Evolutionary conservation across 352 stramenopile genomes (phyloP), one percentile per base, ranked within the genome.

Genomic region (Pythium chondricola): DNA sequence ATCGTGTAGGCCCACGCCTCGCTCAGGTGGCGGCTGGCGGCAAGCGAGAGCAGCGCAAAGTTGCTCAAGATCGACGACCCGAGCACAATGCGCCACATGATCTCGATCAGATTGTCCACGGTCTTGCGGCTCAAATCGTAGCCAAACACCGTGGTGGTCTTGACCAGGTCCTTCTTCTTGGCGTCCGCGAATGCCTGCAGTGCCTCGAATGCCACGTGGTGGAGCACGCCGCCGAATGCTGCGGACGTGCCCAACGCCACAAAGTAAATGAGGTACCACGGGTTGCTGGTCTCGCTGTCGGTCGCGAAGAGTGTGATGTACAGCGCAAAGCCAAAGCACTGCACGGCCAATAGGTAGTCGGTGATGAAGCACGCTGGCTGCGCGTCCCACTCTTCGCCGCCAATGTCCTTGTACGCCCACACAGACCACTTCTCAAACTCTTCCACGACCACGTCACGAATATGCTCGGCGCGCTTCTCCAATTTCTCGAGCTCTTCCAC

Each of bases 261-360:
- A 56, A 93, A 92, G 72, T 93, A 93, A 56, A 89, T 88, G 33
- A 92, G 32, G 55, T 92, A 92, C 83, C 80, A 92, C 48, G 69
- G 56, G 22, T 33, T 82, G 58, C 18, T 40, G 43, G 60, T 63
- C 41, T 76, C 69, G 20, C 83, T 72, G 16, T 63, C 64, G 11
- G 66, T 58, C 13, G 73, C 74, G 35, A 85, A 88, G n/a, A 90
- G 65, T n/a, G 65, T 65, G 35, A 90, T 69, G 63, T 93, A 93
- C 16, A 77, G 61, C 41, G 78, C 69, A 61, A 86, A 90, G 40
- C 72, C 69, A 48, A 93, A 93, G 65, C 77, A 91, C 64, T 93
- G 83, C 16, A 89, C 42, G 9, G 78, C 83, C 45, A 93, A 65
- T 27, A 92, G 39, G 59, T 93, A 93, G 65, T 93, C 83, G 2